These are phyloP conservation scores for Antitrichia curtipendula DNA, from an alignment of 225 moss, liverwort and hornwort genomes.

Conservation along the genomic window DNA sequence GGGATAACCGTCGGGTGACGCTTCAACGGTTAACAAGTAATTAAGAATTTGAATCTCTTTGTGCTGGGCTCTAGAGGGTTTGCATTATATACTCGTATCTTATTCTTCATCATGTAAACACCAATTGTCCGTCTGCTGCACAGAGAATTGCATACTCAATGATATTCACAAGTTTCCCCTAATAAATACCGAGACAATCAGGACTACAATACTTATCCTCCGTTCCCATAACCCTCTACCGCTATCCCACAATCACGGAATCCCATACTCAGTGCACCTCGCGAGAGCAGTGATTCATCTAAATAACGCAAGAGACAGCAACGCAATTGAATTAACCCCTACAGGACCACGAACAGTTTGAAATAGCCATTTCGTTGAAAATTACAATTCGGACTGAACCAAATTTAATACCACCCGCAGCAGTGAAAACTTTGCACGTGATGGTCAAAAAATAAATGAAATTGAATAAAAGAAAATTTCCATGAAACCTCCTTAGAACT, in stretches of 20 bases:
- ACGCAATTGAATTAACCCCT: background rate
- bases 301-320: background rate
- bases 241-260: background rate
- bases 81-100: background rate
- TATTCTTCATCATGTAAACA: background rate
- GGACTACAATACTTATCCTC: background rate
- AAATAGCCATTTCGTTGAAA: background rate
- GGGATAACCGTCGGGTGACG: background rate
- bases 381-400: background rate
- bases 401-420: background rate
- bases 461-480: background rate
- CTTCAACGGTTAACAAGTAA: background rate
- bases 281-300: background rate
- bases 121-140: too few species aligned
- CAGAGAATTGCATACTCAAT: background rate
- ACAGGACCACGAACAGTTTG: background rate
- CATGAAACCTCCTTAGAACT: background rate
- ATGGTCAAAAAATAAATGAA: background rate
- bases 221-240: background rate
- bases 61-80: background rate
- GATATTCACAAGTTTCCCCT: background rate
- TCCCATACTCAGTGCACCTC: background rate
- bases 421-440: background rate
- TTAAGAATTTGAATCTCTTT: background rate
- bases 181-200: background rate